These are phyloP conservation scores for Pseudocercospora macadamiae DNA, from an alignment of 2,329 filamentous ascomycete species.

Conservation along the genomic window DNA sequence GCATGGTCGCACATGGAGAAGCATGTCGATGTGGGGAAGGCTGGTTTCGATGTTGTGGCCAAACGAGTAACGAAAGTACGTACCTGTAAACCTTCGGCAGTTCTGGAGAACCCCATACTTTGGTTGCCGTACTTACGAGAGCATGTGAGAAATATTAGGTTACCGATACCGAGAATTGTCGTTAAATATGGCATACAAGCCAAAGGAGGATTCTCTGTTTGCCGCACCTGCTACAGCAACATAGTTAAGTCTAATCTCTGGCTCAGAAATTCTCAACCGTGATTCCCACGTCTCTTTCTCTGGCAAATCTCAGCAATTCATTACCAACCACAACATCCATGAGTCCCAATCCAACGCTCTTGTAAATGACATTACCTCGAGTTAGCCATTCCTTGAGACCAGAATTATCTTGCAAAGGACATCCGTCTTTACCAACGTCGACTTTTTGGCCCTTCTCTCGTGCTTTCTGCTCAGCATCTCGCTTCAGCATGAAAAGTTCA, in stretches of 20 bases:
- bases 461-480: slow-evolving; percentile 50
- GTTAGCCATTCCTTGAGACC: slow-evolving; percentile 58
- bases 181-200: no score
- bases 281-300: slow-evolving; percentile 58
- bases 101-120: background rate
- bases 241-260: no score
- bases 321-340: slow-evolving; percentile 69
- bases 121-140: background rate
- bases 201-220: no score
- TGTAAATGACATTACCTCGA: slow-evolving; percentile 68
- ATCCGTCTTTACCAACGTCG: slow-evolving; percentile 22
- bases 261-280: slow-evolving; percentile 53
- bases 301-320: slow-evolving; percentile 60
- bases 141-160: no score
- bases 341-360: slow-evolving; percentile 68
- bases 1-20: background rate
- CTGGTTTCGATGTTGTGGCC: background rate
- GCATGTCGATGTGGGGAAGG: background rate
- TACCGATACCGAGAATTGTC: no score
- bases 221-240: no score
- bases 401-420: slow-evolving; percentile 40
- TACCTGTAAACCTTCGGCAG: background rate
- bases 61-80: background rate
- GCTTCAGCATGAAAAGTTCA: slow-evolving; percentile 70
- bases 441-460: slow-evolving; percentile 32